phyloP scores from a whole-genome alignment of 331 rosid species.

The Acacia concinna region DNA sequence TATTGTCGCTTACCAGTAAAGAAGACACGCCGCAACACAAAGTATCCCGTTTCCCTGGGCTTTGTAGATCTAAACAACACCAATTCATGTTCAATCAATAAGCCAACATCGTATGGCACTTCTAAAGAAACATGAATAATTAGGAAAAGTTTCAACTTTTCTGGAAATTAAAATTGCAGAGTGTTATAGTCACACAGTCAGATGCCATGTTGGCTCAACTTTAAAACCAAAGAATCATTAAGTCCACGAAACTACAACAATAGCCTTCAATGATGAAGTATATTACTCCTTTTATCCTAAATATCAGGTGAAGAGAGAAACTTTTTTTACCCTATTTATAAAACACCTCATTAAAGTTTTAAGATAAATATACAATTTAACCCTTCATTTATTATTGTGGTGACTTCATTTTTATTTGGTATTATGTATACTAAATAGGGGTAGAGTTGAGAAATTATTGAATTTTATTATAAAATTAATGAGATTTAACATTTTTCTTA shows the following conservation, averaged over 20 bases:
- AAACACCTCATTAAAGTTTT: too few relatives aligned
- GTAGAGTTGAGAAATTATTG: too few relatives aligned
- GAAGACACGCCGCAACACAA: conserved; percentile 59
- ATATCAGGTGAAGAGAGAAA: too few relatives aligned
- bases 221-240: not conserved
- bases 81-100: not conserved
- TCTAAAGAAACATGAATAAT: not conserved
- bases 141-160: not conserved
- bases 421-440: too few relatives aligned
- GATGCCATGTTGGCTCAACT: not conserved
- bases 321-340: too few relatives aligned
- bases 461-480: too few relatives aligned
- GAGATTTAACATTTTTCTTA: too few relatives aligned
- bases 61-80: conserved; percentile 55
- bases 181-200: not conserved
- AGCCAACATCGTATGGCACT: not conserved
- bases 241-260: not conserved
- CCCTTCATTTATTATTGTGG: too few relatives aligned
- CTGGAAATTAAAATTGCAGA: not conserved
- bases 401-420: too few relatives aligned
- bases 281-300: too few relatives aligned
- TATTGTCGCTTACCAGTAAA: conserved; percentile 56
- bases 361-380: too few relatives aligned
- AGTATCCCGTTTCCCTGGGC: conserved; percentile 73
- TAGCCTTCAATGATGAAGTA: not conserved